Percentiles rank a stretch among this genome's conserved stretches.
These are phyloP conservation scores for Lumnitzera littorea DNA, from an alignment of 345 rosid species.

Conservation along the genomic window DNA sequence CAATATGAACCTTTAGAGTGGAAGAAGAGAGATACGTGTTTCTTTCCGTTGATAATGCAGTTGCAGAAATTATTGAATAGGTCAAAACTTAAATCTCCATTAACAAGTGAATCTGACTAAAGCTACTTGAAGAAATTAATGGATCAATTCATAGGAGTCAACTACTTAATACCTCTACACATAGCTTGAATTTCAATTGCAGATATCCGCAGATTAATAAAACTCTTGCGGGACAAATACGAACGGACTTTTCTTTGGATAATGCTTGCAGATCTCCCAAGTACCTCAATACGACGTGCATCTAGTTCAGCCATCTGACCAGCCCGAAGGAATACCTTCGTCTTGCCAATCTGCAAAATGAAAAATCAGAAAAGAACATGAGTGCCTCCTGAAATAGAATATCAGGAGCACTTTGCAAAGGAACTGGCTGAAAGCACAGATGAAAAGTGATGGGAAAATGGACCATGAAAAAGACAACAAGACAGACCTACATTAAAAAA, in stretches of 20 bases:
- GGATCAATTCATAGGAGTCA: background rate
- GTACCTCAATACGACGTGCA: conserved; percentile 60
- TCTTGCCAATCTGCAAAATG: conserved; percentile 71
- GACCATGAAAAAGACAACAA: no score
- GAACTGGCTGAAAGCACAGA: no score
- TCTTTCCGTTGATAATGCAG: no score
- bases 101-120: background rate
- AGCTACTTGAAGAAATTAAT: background rate
- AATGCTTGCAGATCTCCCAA: conserved; percentile 71
- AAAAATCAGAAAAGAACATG: conserved; percentile 8
- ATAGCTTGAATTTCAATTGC: conserved; percentile 61
- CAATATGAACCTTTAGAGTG: no score
- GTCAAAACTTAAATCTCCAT: no score
- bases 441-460: no score
- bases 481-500: background rate
- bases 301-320: conserved; percentile 99
- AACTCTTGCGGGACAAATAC: conserved; percentile 47
- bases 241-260: conserved; percentile 72
- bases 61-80: no score
- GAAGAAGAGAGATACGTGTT: no score
- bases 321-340: conserved; percentile 91
- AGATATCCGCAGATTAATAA: conserved; percentile 40
- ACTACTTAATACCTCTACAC: conserved; percentile 58
- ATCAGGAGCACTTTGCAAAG: no score
- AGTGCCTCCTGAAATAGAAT: no score